Base-by-base conservation (phyloP, 345 rosid species). In the Syzygium grande region DNA sequence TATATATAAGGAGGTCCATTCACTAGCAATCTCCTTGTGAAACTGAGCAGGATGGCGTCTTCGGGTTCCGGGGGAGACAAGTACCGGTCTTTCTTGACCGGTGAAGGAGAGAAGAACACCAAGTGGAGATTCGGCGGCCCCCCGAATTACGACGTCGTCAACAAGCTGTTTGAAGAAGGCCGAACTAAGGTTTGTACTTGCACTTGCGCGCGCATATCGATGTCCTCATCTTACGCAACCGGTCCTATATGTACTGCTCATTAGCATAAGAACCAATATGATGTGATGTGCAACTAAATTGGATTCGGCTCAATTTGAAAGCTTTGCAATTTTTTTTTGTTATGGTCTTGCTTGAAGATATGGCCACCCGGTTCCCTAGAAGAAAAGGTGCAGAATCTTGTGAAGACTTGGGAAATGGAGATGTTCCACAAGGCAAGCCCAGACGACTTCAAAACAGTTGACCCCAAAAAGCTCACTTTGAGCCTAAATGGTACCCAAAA, bases 331-430 rank as follows among this genome's bases (percentile, higher is more conserved):
- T 85, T 23, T 21, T 11, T 19, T 56, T n/a, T 52, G 68, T 41
- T 54, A 23, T 25, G 34, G 19, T 89, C 27, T 29, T 54, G 51
- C 86, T 34, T 34, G 80, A 34, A 94, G 97, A 80, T 92, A 54
- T 95, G 96, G 97, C 91, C 95, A 41, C 58, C 93, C 2, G 95
- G 94, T 29, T 95, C 97, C 15, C 89, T 94, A 17, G 95, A 92
- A 87, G 94, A 95, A 85, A 89, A 91, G 85, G 94, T 95, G 17
- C 97, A 95, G 88, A 92, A 95, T 89, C 94, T 94, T 17, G 89
- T 95, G 25, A 94, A 94, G 92, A 92, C 96, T 58, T 95, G 94
- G 96, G 96, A 95, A 84, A 95, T 94, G 96, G 96, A 95, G 77
- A 55, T 94, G 86, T 92, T 95, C 85, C 88, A 92, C 87, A 95